A percentile compares a stretch with the other conserved stretches of the same genome.
These are phyloP conservation scores for Globisporangium uncinulatum DNA, from an alignment of 352 stramenopile genomes.

Conservation along the genomic window DNA sequence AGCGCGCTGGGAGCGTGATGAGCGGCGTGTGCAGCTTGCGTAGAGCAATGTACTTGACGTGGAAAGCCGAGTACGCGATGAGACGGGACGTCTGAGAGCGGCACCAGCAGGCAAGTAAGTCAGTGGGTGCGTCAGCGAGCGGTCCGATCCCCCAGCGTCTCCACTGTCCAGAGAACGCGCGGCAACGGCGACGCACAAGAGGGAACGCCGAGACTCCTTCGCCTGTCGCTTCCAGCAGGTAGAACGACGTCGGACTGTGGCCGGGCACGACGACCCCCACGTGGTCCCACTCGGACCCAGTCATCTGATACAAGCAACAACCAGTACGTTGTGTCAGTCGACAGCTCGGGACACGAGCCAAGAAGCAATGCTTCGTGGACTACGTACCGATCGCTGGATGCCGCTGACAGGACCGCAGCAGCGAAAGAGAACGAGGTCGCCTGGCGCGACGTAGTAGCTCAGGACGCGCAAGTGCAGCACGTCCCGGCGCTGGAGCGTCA, in stretches of 20 bases:
- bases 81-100: constrained; percentile 21
- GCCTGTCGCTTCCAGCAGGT: constrained; percentile 55
- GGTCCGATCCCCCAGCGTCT: background rate
- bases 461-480: constrained; percentile 62
- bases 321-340: background rate
- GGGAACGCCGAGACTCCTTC: constrained; percentile 51
- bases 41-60: constrained; percentile 41
- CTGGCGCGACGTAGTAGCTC: constrained; percentile 37
- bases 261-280: constrained; percentile 42
- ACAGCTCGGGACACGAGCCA: background rate
- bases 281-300: constrained; percentile 63
- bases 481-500: constrained; percentile 24
- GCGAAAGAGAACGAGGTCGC: constrained; percentile 60
- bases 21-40: constrained; percentile 48
- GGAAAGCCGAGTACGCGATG: constrained; percentile 34
- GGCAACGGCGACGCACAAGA: constrained; percentile 21
- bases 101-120: background rate
- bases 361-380: background rate
- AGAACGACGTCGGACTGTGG: constrained; percentile 12
- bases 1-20: constrained; percentile 31
- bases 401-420: constrained; percentile 35
- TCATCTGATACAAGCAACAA: constrained; percentile 20
- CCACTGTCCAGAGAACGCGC: no score
- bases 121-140: background rate
- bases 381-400: constrained; percentile 41